phyloP scores from a whole-genome alignment of 257 asterid genomes.

The Plantago elongata region DNA sequence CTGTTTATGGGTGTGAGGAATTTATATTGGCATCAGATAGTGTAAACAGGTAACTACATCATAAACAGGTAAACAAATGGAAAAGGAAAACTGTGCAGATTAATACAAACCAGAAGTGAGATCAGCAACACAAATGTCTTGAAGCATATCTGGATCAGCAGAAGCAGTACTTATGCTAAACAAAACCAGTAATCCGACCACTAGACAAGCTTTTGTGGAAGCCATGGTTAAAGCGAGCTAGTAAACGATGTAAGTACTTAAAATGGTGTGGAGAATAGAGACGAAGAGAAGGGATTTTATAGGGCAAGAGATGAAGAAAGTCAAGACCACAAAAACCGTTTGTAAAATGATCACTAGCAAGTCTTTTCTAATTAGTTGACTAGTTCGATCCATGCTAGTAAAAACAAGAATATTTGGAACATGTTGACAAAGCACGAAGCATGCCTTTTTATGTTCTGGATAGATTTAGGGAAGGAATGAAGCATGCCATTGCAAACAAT shows the following conservation, averaged over 20 bases:
- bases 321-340: neutral
- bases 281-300: neutral
- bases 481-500: neutral
- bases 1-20: conserved; percentile 20
- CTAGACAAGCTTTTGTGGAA: neutral
- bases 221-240: neutral
- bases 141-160: conserved; percentile 61
- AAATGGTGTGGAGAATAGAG: neutral
- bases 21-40: no score
- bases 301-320: neutral
- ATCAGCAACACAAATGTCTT: conserved; percentile 67
- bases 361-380: no score
- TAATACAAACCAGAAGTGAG: conserved; percentile 33
- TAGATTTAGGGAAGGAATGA: neutral
- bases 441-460: neutral
- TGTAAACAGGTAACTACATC: no score
- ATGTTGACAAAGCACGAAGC: neutral
- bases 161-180: conserved; percentile 15
- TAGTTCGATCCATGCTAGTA: no score
- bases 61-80: no score
- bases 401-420: no score
- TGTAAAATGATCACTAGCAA: no score
- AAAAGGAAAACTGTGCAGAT: neutral
- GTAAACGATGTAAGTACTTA: neutral
- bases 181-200: neutral